These are phyloP conservation scores for Prunus fruticosa DNA, from an alignment of 306 rosid species.

Conservation along the genomic window DNA sequence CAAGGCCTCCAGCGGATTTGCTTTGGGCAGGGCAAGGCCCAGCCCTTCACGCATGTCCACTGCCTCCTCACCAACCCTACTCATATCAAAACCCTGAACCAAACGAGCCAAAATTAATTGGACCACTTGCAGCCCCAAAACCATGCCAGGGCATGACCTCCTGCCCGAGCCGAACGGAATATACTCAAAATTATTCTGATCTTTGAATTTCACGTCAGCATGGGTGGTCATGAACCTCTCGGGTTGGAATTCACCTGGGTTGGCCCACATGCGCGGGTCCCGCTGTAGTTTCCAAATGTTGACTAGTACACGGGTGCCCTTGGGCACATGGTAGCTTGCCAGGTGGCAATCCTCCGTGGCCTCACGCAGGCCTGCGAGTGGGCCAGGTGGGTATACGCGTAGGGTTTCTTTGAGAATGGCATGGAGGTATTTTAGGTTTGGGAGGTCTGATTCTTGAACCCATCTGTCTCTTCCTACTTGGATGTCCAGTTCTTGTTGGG, in stretches of 20 bases:
- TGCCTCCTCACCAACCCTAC: background rate
- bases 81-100: slow-evolving; percentile 33
- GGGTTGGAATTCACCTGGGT: slow-evolving; percentile 27
- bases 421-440: slow-evolving; percentile 24
- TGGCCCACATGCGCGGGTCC: slow-evolving; percentile 29
- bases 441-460: slow-evolving; percentile 40
- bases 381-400: slow-evolving; percentile 32
- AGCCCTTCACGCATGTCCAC: slow-evolving; percentile 36
- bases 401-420: slow-evolving; percentile 35
- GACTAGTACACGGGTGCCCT: slow-evolving; percentile 32
- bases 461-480: slow-evolving; percentile 26
- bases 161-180: slow-evolving; percentile 34
- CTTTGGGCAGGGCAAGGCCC: slow-evolving; percentile 31
- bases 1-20: slow-evolving; percentile 1
- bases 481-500: slow-evolving; percentile 31
- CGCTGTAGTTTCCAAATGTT: slow-evolving; percentile 37
- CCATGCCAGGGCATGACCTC: slow-evolving; percentile 32
- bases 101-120: slow-evolving; percentile 27
- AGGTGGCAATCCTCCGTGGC: slow-evolving; percentile 38
- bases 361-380: slow-evolving; percentile 31
- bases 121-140: slow-evolving; percentile 24
- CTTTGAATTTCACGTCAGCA: background rate
- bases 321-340: slow-evolving; percentile 6
- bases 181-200: slow-evolving; percentile 21
- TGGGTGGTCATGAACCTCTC: slow-evolving; percentile 27